Evolutionary conservation across 2,329 filamentous ascomycete species (phyloP).

Genomic region (Elsinoe arachidis): DNA sequence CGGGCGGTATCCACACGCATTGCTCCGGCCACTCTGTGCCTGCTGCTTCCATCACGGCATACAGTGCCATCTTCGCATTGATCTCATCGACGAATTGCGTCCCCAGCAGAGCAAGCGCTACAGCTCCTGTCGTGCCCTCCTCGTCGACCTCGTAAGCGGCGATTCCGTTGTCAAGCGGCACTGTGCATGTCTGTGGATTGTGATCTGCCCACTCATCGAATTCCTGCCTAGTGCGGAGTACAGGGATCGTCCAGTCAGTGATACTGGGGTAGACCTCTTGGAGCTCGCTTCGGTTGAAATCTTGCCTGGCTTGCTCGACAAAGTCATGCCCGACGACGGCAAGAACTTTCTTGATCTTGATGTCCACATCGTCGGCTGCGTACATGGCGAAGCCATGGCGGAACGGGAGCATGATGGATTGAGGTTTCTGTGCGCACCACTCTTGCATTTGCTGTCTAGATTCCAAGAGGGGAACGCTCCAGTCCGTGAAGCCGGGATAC

Average conservation of each 20-base stretch:
- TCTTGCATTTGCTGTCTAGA: background rate
- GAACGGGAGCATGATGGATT: background rate
- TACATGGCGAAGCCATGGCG: background rate
- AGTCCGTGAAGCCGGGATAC: conserved; percentile 2
- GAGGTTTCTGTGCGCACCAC: background rate
- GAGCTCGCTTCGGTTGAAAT: background rate
- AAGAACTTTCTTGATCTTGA: background rate
- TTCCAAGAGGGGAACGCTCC: background rate
- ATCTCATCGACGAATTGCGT: background rate
- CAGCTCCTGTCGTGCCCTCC: background rate
- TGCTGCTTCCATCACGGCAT: background rate
- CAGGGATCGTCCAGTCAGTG: background rate
- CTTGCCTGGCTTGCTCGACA: conserved; percentile 1
- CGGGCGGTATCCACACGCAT: background rate
- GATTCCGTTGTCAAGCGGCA: background rate
- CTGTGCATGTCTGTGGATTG: background rate
- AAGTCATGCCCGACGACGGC: background rate
- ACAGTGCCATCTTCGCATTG: background rate
- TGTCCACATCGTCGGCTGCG: background rate
- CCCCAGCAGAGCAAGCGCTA: background rate
- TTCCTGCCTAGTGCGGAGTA: background rate
- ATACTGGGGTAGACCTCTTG: conserved; percentile 1
- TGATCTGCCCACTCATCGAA: background rate
- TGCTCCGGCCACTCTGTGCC: background rate
- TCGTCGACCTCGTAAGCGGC: background rate